Evolutionary conservation across 2,329 filamentous ascomycete genomes (phyloP), one percentile per base, ranked within the genome.

Genomic region (Helicocarpus griseus): DNA sequence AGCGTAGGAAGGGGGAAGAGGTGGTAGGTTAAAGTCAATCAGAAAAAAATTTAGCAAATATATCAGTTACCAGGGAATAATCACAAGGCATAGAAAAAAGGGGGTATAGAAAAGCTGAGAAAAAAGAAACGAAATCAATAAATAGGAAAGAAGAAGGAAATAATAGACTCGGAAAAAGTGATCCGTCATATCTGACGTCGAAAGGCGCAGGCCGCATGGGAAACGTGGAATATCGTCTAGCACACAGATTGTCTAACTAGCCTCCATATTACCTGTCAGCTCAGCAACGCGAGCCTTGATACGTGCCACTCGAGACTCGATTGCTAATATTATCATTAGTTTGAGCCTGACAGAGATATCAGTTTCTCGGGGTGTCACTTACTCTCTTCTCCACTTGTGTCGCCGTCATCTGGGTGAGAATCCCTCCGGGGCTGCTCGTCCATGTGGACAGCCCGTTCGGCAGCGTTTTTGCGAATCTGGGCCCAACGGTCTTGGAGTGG

Each of bases 261-360:
- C 75, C 63, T 91, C 86, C 79, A 87, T 87, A 68, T 87, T 87
- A 61, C 86, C 86, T 1, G 93, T 98, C 61, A 98, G 73, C 68
- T 96, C 89, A 49, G 93, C 93, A 53, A 98, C 93, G 56, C 93
- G 85, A 54, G 93, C 93, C 73, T 96, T 97, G 78, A 98, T 98
- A 57, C 93, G 87, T 46, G 93, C 93, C 54, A 97, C 93, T 58
- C 93, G 87, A 46, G 89, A 90, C 70, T 98, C 93, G 63, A 97
- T 97, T 33, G 90, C 89, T 94, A 59, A 29, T 9, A n/a, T n/a
- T 2, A n/a, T 43, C 8, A 47, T 47, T 35, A 47, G 29, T 36
- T 46, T 13, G 19, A 35, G 29, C 14, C 19, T 6, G 2, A 50
- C 8, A n/a, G 7, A 43, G 6, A n/a, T 35, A 39, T 2, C 7